Evolutionary conservation across 371 early-diverging fungal species (phyloP), one percentile per base, ranked within the genome.

Genomic region (Dinochytrium kinnereticum): DNA sequence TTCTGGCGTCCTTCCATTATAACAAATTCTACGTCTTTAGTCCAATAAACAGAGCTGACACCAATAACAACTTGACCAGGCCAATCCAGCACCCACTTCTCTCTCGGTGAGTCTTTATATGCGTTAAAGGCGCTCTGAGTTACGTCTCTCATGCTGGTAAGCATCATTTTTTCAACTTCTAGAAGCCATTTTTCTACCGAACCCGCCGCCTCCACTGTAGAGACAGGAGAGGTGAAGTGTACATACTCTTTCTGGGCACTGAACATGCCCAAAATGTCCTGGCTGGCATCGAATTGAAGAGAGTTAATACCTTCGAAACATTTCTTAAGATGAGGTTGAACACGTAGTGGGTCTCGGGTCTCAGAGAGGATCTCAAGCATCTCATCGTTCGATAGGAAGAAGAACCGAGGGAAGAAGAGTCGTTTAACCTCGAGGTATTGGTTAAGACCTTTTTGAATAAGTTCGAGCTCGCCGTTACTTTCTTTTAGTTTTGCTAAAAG

Each of bases 341-440:
- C 87, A 7, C 87, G 80, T 49, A 76, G 68, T 2, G 87, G 87
- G 71, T 87, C 87, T 19, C 85, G 64, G 0, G 85, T 84, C 59
- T 87, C 85, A 0, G 86, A 84, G 49, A 87, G 68, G 50, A 87
- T 84, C 67, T 87, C 85, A 21, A 87, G 76, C 84, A 87, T 85
- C 74, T 87, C 87, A 70, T 85, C 87, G 73, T 87, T 87, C 39
- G 85, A 85, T 59, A 87, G 76, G 74, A 87, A 87, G 75, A 85
- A 87, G 72, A 87, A 87, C 26, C 87, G 72, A 2, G 85, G 85
- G 74, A 87, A 87, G 71, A 68, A 85, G 1, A 85, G 64, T 0
- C 87, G 73, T 74, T 87, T 87, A 64, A 85, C 71, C 53, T 87
- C 86, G n/a, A 87, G 74, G 71, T 86, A 86, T 64, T 86, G 87